Evolutionary conservation across 495 filamentous ascomycete genomes (phyloP), one percentile per base, ranked within the genome.

Genomic region (Penicillium desertorum): DNA sequence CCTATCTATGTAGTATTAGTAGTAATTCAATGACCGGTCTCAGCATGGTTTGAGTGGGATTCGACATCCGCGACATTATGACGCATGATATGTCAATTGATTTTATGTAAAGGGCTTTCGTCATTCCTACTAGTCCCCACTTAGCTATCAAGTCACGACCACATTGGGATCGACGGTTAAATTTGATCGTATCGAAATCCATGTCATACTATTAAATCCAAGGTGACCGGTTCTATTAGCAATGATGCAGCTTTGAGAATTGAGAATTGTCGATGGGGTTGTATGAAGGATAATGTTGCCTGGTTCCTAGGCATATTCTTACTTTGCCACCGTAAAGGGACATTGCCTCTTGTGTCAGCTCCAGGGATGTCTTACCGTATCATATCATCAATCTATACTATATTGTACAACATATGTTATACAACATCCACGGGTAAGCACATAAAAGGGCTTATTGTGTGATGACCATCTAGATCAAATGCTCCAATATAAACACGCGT

Each of bases 131-230:
- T 39, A n/a, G 6, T 39, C 2, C 10, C 37, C 45, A 39, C 57
- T 47, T 11, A 16, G 34, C 34, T 47, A 45, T 30, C 43, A 27
- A 27, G 48, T 34, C 34, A 10, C 5, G 20, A 0, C 22, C 17
- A 30, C 4, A 47, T 23, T 39, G 53, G 25, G 51, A 56, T 60
- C 51, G 29, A 54, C 58, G 14, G 22, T 53, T 32, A 7, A 45
- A 45, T 25, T 49, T 50, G 45, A 1, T 16, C 11, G 11, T 37
- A 36, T 8, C 5, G 4, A 36, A 37, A 37, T n/a, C 5, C 14
- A 7, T 37, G 14, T n/a, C 14, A 37, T 39, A 17, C n/a, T 17
- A n/a, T 39, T 8, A 16, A 48, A 48, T n/a, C 32, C 10, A 41
- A 4, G 8, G 17, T 8, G 12, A 41, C 36, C n/a, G 5, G 3